Base-by-base conservation (phyloP, 2,329 filamentous ascomycete species). In the Sclerotinia subarctica region DNA sequence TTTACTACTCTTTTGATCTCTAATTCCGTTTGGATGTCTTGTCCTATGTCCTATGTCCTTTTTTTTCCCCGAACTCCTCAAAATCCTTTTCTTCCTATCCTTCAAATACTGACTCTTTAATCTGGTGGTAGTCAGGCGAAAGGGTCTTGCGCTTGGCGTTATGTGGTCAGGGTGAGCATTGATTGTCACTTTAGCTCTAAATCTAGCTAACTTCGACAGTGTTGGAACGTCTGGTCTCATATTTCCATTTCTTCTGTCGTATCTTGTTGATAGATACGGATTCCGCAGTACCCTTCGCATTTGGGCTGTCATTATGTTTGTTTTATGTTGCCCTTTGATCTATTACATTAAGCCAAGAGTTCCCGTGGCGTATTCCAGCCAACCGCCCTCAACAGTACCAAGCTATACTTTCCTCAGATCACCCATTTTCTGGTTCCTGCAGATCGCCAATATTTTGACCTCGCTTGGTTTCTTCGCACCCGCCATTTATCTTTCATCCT, bases 281-380 rank as follows among this genome's bases (percentile, higher is more conserved):
- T 80, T 65, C 32, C 53, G 68, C 15, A 79, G 73, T 0, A 80
- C 82, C 0, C 70, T 83, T 32, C 77, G 78, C 21, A 78, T 78
- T 5, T 80, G 79, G 74, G 76, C 80, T 1, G 75, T 79, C 15
- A 75, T 78, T 5, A 75, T 76, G 73, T 77, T 81, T 7, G 69
- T 80, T 32, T 67, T 81, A 0, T 78, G 79, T 10, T 77, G 74
- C 1, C 81, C 82, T 42, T 79, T 88, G n/a, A 81, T 85, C 7
- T 82, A 81, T 64, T 86, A 85, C 70, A 81, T 90, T 74, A 85
- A 84, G 70, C 83, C 84, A 1, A 82, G 87, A 1, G 74, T 87
- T 35, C 82, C 85, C 1, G n/a, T 21, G 0, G 56, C 47, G 75
- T 54, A 38, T 51, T 68, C 26, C 52, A 66, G 17, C 24, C 65